These are phyloP conservation scores for Rhynchosporium secalis DNA, from an alignment of 2,329 filamentous ascomycete genomes.

Conservation along the genomic window DNA sequence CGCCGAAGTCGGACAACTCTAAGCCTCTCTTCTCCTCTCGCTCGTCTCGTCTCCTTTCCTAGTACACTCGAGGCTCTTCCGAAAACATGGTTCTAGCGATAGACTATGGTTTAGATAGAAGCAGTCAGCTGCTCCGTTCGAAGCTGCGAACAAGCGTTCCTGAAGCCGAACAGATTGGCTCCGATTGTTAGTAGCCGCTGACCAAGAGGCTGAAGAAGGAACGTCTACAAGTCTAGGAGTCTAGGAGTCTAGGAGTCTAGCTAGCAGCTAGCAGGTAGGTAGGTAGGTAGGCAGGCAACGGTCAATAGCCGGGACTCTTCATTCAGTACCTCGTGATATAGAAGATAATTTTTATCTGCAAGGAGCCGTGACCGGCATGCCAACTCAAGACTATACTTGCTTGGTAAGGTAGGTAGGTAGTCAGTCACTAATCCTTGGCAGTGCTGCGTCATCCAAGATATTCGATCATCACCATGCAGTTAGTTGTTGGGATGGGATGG, in stretches of 20 bases:
- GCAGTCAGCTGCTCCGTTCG: neutral
- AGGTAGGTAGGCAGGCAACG: no score
- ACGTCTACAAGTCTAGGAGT: no score
- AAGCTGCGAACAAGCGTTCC: slow-evolving; percentile 7
- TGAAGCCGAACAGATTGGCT: neutral
- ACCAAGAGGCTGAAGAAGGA: no score
- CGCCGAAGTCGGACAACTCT: no score
- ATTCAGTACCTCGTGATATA: no score
- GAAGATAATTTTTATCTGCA: neutral
- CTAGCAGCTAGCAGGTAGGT: neutral
- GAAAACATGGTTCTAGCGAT: neutral
- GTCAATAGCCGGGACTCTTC: no score
- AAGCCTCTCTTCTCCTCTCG: no score
- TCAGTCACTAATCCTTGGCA: neutral
- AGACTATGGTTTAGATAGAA: neutral
- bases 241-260: neutral
- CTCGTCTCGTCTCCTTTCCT: no score
- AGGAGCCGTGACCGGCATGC: neutral
- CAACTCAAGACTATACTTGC: neutral
- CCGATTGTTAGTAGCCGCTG: no score
- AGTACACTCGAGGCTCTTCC: no score
- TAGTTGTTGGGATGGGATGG: neutral
- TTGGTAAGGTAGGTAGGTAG: no score
- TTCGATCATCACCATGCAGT: neutral
- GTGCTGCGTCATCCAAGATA: slow-evolving; percentile 10